Evolutionary conservation across 2,329 filamentous ascomycete species (phyloP), one percentile per base, ranked within the genome.

Genomic region (Botrytis deweyae): DNA sequence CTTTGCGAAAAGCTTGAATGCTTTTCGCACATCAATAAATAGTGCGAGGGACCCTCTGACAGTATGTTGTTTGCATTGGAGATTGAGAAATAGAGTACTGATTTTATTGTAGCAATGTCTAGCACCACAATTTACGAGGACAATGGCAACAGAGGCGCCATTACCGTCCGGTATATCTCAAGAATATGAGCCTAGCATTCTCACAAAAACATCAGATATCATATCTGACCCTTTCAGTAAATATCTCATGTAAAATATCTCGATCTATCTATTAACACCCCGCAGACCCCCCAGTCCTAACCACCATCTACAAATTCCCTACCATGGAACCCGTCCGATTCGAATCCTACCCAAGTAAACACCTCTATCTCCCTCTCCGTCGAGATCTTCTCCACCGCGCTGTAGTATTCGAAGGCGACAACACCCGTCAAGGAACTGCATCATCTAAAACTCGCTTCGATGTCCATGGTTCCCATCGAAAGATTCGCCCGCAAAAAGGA

Each of bases 301-400:
- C 95, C 75, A 98, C 95, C 72, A 89, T 98, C 83, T 94, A 97
- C 88, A 86, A 87, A 81, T 99, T 98, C 85, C 96, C 96, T 52
- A 89, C 90, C 18, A 90, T 98, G 84, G 94, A 98, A 83, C 96
- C 96, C 38, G 86, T 90, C 67, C 87, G 89, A 69, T 92, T 97
- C 82, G 89, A 93, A 81, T 84, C 89, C 79, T 98, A 95, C 86
- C 91, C 92, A 59, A 86, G 90, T 75, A 92, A 93, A 80, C 94
- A 98, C 83, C 92, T 99, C 63, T 86, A 93, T 81, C 89, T 98
- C 49, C 96, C 96, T 4, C 88, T 97, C 65, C 92, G 96, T 74
- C 91, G 92, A 82, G 96, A 99, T 83, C 90, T 99, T 77, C 90
- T 99, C 72, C 95, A 99, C 85, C 90, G 93, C 77, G 96, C 96